Conservation (phyloP, 164 flowering plant genomes). For the Magnolia changhungtana region DNA sequence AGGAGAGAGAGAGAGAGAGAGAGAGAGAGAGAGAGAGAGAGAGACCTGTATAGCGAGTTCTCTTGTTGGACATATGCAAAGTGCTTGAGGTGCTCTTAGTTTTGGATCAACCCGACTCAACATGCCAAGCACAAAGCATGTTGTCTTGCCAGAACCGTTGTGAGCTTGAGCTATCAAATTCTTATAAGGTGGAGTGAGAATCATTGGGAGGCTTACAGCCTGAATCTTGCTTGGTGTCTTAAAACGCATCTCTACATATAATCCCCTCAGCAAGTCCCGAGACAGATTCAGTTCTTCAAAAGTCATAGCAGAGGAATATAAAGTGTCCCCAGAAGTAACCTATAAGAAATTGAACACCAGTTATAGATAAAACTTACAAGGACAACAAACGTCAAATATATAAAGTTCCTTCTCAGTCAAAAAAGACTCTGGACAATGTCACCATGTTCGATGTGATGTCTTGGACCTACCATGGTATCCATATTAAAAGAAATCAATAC, state of each 20-base stretch:
- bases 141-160: conserved; percentile 96
- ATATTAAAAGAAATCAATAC: neutral
- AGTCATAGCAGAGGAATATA: conserved; percentile 66
- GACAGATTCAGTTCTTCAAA: conserved; percentile 86
- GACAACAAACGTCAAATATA: neutral
- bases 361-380: neutral
- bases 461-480: neutral
- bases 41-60: conserved; percentile 83
- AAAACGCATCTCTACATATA: conserved; percentile 87
- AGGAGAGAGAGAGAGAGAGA: no score
- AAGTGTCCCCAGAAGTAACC: conserved; percentile 76
- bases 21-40: no score
- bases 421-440: neutral
- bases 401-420: neutral
- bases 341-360: conserved; percentile 17
- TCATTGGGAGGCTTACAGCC: conserved; percentile 88
- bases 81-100: conserved; percentile 69
- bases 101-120: conserved; percentile 80
- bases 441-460: neutral
- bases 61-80: conserved; percentile 92
- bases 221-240: conserved; percentile 88
- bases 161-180: conserved; percentile 91
- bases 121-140: conserved; percentile 97
- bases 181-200: conserved; percentile 74
- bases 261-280: conserved; percentile 63